phyloP scores from a whole-genome alignment of 805 yeast genomes.

The Yarrowia porcina region DNA sequence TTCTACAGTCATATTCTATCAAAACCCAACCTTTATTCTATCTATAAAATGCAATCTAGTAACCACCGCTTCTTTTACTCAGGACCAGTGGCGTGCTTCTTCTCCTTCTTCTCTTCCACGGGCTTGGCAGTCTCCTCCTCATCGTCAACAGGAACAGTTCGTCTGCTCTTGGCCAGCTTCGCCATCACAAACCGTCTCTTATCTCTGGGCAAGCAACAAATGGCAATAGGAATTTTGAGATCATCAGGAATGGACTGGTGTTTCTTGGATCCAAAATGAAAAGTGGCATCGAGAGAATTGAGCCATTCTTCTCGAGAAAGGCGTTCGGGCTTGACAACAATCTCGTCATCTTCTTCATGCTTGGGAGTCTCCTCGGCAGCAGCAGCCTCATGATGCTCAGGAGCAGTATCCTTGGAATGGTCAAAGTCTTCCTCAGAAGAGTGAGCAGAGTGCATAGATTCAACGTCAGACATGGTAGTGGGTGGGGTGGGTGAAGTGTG shows the following conservation, averaged over 20 bases:
- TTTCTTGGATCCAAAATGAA: slow-evolving; percentile 16
- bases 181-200: slow-evolving; percentile 12
- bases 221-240: slow-evolving; percentile 7
- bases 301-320: slow-evolving; percentile 6
- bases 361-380: slow-evolving; percentile 1
- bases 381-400: slow-evolving; percentile 6
- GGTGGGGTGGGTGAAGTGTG: too few species aligned
- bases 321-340: not conserved
- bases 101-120: not conserved
- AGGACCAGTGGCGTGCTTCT: slow-evolving; percentile 7
- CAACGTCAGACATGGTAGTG: slow-evolving; percentile 13
- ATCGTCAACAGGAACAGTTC: not conserved
- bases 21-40: too few species aligned
- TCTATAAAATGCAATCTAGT: not conserved
- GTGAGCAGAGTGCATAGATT: slow-evolving; percentile 19
- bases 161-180: not conserved
- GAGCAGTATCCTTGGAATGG: not conserved
- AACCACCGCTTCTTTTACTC: not conserved
- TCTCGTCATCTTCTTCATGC: not conserved
- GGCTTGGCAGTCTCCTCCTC: slow-evolving; percentile 7
- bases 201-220: slow-evolving; percentile 4
- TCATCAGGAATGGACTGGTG: slow-evolving; percentile 13
- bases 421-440: slow-evolving; percentile 1
- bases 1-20: not conserved
- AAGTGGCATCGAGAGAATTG: not conserved